Evolutionary conservation across 768 basidiomycete genomes (phyloP), one percentile per base, ranked within the genome.

Genomic region (Amanita phalloides): DNA sequence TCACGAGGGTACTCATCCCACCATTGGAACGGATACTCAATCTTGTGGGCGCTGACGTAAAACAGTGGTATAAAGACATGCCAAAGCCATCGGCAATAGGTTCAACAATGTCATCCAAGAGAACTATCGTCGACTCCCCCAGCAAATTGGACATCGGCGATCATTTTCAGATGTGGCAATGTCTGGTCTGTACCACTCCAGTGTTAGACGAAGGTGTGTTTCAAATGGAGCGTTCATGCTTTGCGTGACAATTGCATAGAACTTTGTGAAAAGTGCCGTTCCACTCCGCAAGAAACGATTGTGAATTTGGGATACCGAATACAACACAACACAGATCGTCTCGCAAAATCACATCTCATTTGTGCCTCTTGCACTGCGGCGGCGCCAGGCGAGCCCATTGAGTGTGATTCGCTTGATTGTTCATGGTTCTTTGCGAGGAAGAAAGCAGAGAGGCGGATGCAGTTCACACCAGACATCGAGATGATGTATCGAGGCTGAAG

Each of bases 1-100:
- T 99, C 59, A 76, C 78, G 0, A 73, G 79, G 42, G 82, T 93
- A 13, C 73, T 98, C 43, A 90, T 98, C 41, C 91, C 90, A 7
- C 92, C 95, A 0, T 63, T 99, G 56, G 86, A 89, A 53, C 79
- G 96, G 43, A 79, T 99, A 42, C 90, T 98, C 72, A 91, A 86
- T 54, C 79, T 98, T 21, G 74, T 94, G 32, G 94, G 95, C 13
- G 91, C 86, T 7, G 86, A 96, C 62, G 83, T 95, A 25, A 76
- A 77, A 48, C 70, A 74, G 39, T 98, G 95, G 95, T 97, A 81
- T 61, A 75, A 84, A 45, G 82, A 85, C 26, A 92, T 94, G 90
- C 88, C 90, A 1, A 82, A 81, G 62, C 61, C 36, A 14, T 61
- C 35, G 60, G 71, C 37, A 68, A 72, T 51, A 67, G 69, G 44